These are phyloP conservation scores for Amanita rimosa DNA, from an alignment of 768 basidiomycete genomes.

Conservation along the genomic window DNA sequence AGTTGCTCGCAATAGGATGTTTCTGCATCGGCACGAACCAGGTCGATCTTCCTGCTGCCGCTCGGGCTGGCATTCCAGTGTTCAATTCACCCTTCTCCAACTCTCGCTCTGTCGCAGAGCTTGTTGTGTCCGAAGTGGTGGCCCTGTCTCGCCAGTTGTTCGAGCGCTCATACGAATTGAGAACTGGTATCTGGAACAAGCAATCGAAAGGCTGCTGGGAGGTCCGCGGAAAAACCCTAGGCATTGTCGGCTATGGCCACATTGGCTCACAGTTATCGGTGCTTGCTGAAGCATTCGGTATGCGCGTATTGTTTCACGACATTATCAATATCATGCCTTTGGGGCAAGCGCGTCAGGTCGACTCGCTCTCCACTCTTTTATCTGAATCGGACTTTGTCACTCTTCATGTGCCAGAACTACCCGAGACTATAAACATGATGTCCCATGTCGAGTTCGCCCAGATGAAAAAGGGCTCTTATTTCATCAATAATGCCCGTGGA, in stretches of 20 bases:
- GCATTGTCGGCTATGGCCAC: constrained; percentile 97
- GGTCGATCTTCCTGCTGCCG: constrained; percentile 80
- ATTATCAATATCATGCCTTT: constrained; percentile 96
- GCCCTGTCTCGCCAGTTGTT: constrained; percentile 89
- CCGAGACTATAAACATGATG: constrained; percentile 95
- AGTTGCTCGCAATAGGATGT: constrained; percentile 95
- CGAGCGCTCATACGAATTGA: constrained; percentile 83
- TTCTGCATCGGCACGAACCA: constrained; percentile 99
- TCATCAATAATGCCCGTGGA: constrained; percentile 97
- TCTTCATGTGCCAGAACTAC: constrained; percentile 91
- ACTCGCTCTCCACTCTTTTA: constrained; percentile 65
- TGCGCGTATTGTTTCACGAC: constrained; percentile 93
- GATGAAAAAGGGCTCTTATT: constrained; percentile 93
- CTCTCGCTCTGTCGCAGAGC: constrained; percentile 97
- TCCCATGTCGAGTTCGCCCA: constrained; percentile 58
- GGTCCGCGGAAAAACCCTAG: constrained; percentile 92
- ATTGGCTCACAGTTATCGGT: constrained; percentile 97
- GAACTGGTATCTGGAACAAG: constrained; percentile 94
- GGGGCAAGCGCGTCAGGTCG: constrained; percentile 86
- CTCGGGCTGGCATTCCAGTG: constrained; percentile 85
- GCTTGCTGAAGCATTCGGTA: constrained; percentile 91
- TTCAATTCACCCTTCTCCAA: constrained; percentile 99
- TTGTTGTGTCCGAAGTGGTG: constrained; percentile 90
- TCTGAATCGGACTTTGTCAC: constrained; percentile 85
- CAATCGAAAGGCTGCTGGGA: constrained; percentile 99